A percentile compares a stretch with the other conserved stretches of the same genome.
Evolutionary conservation across 2,329 filamentous ascomycete species (phyloP).

Genomic region (Aspergillus fructus): DNA sequence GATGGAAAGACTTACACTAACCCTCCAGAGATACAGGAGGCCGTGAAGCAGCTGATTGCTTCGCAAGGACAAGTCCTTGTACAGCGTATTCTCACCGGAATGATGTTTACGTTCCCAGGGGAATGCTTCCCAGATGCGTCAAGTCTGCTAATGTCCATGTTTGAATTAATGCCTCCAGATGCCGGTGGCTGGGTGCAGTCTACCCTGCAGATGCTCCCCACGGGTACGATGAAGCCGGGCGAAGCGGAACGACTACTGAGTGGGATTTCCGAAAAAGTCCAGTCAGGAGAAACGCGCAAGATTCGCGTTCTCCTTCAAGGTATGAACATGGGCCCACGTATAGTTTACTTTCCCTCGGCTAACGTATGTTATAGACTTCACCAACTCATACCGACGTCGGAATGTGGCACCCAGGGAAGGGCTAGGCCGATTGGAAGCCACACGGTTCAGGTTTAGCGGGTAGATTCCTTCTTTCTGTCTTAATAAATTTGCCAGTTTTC

Average conservation of each 20-base stretch:
- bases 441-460: slow-evolving; percentile 76
- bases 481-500: not conserved
- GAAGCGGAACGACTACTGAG: slow-evolving; percentile 79
- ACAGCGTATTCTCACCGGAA: slow-evolving; percentile 87
- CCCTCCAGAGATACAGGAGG: slow-evolving; percentile 66
- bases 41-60: slow-evolving; percentile 70
- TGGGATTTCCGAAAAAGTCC: slow-evolving; percentile 76
- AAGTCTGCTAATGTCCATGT: slow-evolving; percentile 84
- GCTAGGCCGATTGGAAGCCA: slow-evolving; percentile 80
- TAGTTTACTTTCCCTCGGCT: slow-evolving; percentile 3
- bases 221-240: slow-evolving; percentile 73
- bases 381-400: slow-evolving; percentile 85
- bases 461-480: slow-evolving; percentile 29
- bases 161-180: slow-evolving; percentile 79
- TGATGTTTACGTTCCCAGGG: slow-evolving; percentile 98
- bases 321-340: slow-evolving; percentile 16
- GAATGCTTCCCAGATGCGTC: slow-evolving; percentile 96
- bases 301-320: slow-evolving; percentile 78
- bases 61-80: slow-evolving; percentile 74
- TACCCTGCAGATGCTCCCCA: slow-evolving; percentile 80
- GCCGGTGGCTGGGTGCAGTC: slow-evolving; percentile 78
- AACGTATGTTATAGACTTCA: slow-evolving; percentile 68
- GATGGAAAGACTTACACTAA: slow-evolving; percentile 60
- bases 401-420: slow-evolving; percentile 96
- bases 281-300: slow-evolving; percentile 68